Evolutionary conservation across 2,329 filamentous ascomycete genomes (phyloP).

Genomic region (Aspergillus sp.): DNA sequence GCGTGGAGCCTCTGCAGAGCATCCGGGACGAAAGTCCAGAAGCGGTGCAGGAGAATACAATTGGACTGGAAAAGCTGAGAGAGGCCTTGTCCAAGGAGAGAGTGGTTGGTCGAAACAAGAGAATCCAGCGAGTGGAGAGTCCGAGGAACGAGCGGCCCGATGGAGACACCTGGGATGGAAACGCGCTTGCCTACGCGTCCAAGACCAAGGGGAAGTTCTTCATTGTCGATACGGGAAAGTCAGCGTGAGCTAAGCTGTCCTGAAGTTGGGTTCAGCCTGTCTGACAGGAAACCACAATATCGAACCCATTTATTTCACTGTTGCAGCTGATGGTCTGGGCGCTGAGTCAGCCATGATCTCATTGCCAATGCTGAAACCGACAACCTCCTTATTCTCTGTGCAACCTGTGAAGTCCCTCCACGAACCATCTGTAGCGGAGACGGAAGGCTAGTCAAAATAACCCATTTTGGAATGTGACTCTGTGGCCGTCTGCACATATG

Average conservation of each 20-base stretch:
- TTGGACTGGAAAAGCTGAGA: slow-evolving; percentile 40
- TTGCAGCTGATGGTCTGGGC: slow-evolving; percentile 5
- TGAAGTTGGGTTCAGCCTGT: background rate
- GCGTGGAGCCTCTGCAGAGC: slow-evolving; percentile 71
- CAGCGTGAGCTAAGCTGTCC: background rate
- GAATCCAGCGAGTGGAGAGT: slow-evolving; percentile 47
- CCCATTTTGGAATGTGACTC: background rate
- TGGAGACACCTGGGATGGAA: slow-evolving; percentile 63
- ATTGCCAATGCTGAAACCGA: slow-evolving; percentile 12
- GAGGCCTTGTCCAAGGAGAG: slow-evolving; percentile 44
- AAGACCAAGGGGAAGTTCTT: slow-evolving; percentile 73
- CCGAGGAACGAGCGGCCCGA: slow-evolving; percentile 40
- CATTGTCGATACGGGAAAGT: slow-evolving; percentile 61
- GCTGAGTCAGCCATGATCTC: slow-evolving; percentile 29
- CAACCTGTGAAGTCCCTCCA: background rate
- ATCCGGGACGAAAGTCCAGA: slow-evolving; percentile 70
- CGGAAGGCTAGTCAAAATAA: background rate
- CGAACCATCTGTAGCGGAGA: background rate
- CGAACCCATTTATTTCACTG: background rate
- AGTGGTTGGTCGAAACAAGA: slow-evolving; percentile 44
- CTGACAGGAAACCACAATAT: background rate
- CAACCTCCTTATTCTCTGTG: slow-evolving; percentile 10
- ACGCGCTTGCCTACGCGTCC: slow-evolving; percentile 67
- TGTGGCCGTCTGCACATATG: slow-evolving; percentile 20
- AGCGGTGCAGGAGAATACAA: slow-evolving; percentile 40